phyloP scores from a whole-genome alignment of 73 alveolate species.

The Paramecium octaurelia region DNA sequence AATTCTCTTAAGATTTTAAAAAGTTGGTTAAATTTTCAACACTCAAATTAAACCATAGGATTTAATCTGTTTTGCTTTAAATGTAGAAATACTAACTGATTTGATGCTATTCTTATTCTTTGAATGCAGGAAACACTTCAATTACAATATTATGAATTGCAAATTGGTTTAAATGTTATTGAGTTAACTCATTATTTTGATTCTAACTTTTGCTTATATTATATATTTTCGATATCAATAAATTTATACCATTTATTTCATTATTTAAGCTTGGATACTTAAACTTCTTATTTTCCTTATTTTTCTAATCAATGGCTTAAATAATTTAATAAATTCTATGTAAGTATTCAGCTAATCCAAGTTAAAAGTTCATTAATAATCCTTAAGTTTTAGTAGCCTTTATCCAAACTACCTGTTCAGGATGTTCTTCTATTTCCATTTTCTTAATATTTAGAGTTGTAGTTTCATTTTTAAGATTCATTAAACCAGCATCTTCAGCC shows the following conservation, averaged over 20 bases:
- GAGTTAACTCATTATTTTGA: background rate
- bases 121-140: background rate
- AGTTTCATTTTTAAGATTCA: background rate
- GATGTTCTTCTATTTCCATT: conserved; percentile 37
- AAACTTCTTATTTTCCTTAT: conserved; percentile 36
- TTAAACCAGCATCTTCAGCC: conserved; percentile 43
- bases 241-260: background rate
- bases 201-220: background rate
- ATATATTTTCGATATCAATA: background rate
- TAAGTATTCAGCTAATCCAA: conserved; percentile 20
- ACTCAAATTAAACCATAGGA: conserved; percentile 31
- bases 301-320: background rate
- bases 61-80: conserved; percentile 32
- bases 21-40: background rate
- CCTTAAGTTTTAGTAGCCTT: conserved; percentile 41
- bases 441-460: conserved; percentile 2
- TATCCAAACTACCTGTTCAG: background rate
- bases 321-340: conserved; percentile 12
- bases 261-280: background rate
- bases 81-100: background rate
- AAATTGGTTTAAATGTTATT: background rate
- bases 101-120: background rate
- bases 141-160: background rate
- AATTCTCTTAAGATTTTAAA: background rate
- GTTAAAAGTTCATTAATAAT: conserved; percentile 42